Percentiles rank a stretch among this genome's conserved stretches.
These are phyloP conservation scores for Eucalyptus regnans DNA, from an alignment of 345 rosid genomes.

Conservation along the genomic window DNA sequence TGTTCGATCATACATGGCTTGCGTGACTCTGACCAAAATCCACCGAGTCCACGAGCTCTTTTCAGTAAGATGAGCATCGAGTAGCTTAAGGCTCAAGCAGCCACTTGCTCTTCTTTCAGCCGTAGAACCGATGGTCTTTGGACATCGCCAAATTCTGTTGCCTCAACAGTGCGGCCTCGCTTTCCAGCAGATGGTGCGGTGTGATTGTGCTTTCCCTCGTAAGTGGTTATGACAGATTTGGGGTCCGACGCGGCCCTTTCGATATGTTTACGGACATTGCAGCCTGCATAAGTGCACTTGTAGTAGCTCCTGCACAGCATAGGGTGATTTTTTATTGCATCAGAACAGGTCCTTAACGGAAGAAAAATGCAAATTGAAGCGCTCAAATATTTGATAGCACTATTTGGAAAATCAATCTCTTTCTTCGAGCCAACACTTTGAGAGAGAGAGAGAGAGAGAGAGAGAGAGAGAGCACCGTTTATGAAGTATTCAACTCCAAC, in stretches of 20 bases:
- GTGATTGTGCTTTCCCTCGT: slow-evolving; percentile 94
- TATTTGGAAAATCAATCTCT: neutral
- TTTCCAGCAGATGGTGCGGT: slow-evolving; percentile 72
- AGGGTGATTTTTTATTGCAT: neutral
- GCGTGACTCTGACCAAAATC: neutral
- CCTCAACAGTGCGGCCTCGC: slow-evolving; percentile 30
- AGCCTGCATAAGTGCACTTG: slow-evolving; percentile 75
- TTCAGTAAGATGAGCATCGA: neutral
- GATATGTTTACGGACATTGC: slow-evolving; percentile 91
- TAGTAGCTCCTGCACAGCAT: slow-evolving; percentile 22
- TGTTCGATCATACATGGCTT: neutral
- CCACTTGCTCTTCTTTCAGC: slow-evolving; percentile 63
- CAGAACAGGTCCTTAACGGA: neutral
- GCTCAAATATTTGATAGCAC: neutral
- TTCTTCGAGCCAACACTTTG: neutral
- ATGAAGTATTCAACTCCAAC: neutral
- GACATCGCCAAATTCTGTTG: slow-evolving; percentile 28
- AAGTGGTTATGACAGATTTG: slow-evolving; percentile 86
- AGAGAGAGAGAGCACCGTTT: neutral
- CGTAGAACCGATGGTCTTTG: slow-evolving; percentile 51
- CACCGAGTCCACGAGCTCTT: neutral
- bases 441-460: neutral
- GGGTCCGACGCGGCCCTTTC: slow-evolving; percentile 91
- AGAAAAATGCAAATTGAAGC: neutral
- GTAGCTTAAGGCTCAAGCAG: slow-evolving; percentile 11